Conservation (phyloP, 176 grass and related monocot genomes). For the Musa acuminata region DNA sequence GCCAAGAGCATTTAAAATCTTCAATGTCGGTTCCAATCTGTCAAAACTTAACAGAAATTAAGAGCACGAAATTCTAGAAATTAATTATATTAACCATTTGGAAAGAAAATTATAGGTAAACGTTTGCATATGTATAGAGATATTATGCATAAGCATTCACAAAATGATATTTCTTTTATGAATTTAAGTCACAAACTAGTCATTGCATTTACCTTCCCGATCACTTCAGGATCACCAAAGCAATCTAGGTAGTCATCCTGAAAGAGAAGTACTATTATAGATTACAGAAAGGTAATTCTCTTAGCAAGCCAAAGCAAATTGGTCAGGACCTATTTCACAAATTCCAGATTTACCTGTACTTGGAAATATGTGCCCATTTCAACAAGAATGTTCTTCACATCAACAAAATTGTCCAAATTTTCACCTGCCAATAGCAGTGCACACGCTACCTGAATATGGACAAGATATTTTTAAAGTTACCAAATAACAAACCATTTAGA, state of each 20-base stretch:
- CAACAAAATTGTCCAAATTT: slow-evolving; percentile 71
- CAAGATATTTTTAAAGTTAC: slow-evolving; percentile 10
- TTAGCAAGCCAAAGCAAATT: background rate
- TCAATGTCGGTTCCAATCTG: slow-evolving; percentile 99
- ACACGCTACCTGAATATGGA: slow-evolving; percentile 69
- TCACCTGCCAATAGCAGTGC: slow-evolving; percentile 68
- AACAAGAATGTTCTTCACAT: slow-evolving; percentile 88
- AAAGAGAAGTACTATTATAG: slow-evolving; percentile 15
- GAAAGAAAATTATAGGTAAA: too few species aligned
- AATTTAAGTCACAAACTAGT: too few species aligned
- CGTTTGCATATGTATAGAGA: too few species aligned
- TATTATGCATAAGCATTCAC: background rate
- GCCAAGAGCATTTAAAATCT: slow-evolving; percentile 95
- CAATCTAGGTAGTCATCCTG: slow-evolving; percentile 99
- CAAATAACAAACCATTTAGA: background rate
- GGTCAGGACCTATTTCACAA: background rate
- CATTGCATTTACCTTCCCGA: slow-evolving; percentile 64
- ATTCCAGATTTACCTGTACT: slow-evolving; percentile 56
- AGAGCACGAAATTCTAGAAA: too few species aligned
- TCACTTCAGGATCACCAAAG: slow-evolving; percentile 84
- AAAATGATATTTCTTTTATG: background rate
- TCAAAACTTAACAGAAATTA: slow-evolving; percentile 16
- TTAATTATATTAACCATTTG: too few species aligned
- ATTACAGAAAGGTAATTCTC: background rate
- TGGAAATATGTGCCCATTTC: slow-evolving; percentile 98